Evolutionary conservation across 108 stramenopile species (phyloP), one percentile per base, ranked within the genome.

Genomic region (Conticribra weissflogii): DNA sequence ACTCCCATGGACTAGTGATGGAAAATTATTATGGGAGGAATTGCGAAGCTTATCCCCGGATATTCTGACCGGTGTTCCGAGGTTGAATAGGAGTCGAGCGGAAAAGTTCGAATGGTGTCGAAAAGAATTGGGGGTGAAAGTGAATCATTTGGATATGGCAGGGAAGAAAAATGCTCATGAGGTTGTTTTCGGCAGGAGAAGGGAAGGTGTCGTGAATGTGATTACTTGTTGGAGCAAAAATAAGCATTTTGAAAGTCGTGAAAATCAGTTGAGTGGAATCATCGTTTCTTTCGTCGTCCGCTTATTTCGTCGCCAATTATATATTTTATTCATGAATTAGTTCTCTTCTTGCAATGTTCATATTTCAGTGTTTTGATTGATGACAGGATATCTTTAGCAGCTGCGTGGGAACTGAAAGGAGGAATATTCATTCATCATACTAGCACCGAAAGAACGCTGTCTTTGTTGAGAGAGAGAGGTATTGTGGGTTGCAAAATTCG

Each of bases 141-240:
- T 76, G 29, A 84, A 78, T 59, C 87, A 89, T 63, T 81, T 90
- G 2, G 87, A 90, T 63, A 88, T 84, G 79, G 89, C 92, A 2
- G 86, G 74, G 0, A 73, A 52, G 45, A 82, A 79, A 41, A 65
- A 62, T 45, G 15, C 50, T 22, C 84, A 85, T 46, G 68, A 58
- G 21, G 29, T 70, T 17, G 77, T 78, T 8, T 44, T 47, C 4
- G 84, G 84, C 18, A 33, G 57, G 9, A 65, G 78, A 48, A 58
- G 63, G 24, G 32, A 59, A 2, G 66, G 74, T 34, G 46, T 78
- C 0, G 71, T 82, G 24, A 85, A 85, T 71, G 76, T 93, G 27
- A 88, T 93, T 28, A 90, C 92, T 1, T 93, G 92, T 63, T 93
- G 92, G 92, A 85, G 83, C 36, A 66, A 79, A 48, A 90, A 90